Evolutionary conservation across 345 rosid genomes (phyloP), one percentile per base, ranked within the genome.

Genomic region (Ceriops decandra): DNA sequence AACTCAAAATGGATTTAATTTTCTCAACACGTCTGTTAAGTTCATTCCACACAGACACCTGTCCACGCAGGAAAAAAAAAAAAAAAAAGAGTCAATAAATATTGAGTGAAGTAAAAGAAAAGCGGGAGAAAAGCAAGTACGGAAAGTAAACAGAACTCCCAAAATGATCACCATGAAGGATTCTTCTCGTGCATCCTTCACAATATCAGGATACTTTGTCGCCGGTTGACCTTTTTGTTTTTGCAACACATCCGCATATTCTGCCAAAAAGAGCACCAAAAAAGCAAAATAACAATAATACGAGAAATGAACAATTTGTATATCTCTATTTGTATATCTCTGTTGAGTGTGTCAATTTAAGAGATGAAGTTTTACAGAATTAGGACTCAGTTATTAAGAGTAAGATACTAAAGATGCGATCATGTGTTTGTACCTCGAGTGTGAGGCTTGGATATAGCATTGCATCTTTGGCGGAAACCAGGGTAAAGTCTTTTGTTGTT

Each of bases 151-250:
- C 2, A 42, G 17, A 13, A 42, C 59, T 56, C 28, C 30, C 28
- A 56, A 24, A 56, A 2, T 52, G 52, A 28, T 72, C 69, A 89
- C 96, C 91, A 79, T 74, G 30, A 74, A 66, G 46, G 71, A 72
- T 71, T 80, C 82, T 21, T 60, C 78, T 64, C 77, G 77, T 33
- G 72, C 85, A 62, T 80, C 85, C 38, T 83, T 86, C 74, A 76
- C 84, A 26, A 80, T 60, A 69, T 86, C 82, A 33, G 68, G 85
- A 91, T 89, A 85, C 76, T 88, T 75, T 38, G 82, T 75, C 58
- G 82, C 82, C 57, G 92, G 85, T 69, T 72, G 70, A 62, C 86
- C 91, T 60, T 79, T 77, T 57, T 82, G 64, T 10, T 67, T 52
- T 42, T 58, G 91, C 66, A 81, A 56, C 74, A 84, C 80, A 27